Evolutionary conservation across 192 early-diverging fungal genomes (phyloP).

Genomic region (Hyaloraphidium curvatum): DNA sequence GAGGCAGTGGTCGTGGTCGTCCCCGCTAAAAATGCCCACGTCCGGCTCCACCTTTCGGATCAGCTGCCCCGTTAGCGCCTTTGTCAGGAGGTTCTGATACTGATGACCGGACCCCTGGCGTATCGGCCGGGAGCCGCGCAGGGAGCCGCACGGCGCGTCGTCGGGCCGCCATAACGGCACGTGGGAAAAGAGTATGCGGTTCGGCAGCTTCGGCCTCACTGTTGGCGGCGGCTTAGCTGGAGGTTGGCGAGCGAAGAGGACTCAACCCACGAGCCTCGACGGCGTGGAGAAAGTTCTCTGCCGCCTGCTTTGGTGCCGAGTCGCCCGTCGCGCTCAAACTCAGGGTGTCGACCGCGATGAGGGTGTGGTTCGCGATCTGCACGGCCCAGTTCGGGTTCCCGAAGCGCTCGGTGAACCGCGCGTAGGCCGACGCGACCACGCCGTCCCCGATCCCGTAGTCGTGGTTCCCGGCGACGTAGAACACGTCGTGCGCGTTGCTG

Average conservation of each 20-base stretch:
- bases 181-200: conserved; percentile 63
- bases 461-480: conserved; percentile 75
- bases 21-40: conserved; percentile 67
- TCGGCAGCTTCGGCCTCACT: conserved; percentile 16
- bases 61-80: conserved; percentile 32
- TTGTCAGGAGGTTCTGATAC: conserved; percentile 65
- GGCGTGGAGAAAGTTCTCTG: conserved; percentile 25
- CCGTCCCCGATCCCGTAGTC: conserved; percentile 70
- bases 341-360: conserved; percentile 62
- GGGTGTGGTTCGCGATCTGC: conserved; percentile 30
- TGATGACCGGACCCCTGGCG: conserved; percentile 54
- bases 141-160: conserved; percentile 44
- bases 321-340: conserved; percentile 29
- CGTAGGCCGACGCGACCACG: conserved; percentile 16
- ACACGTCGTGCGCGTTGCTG: conserved; percentile 10
- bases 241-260: conserved; percentile 2
- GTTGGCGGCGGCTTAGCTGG: background rate
- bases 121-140: conserved; percentile 30
- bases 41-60: conserved; percentile 36
- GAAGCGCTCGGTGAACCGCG: conserved; percentile 25
- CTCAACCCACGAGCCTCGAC: conserved; percentile 17
- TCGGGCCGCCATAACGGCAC: conserved; percentile 61
- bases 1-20: conserved; percentile 86
- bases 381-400: conserved; percentile 36
- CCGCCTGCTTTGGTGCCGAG: conserved; percentile 21